Evolutionary conservation across 768 basidiomycete genomes (phyloP).

Genomic region (Boletus rubescentipes): DNA sequence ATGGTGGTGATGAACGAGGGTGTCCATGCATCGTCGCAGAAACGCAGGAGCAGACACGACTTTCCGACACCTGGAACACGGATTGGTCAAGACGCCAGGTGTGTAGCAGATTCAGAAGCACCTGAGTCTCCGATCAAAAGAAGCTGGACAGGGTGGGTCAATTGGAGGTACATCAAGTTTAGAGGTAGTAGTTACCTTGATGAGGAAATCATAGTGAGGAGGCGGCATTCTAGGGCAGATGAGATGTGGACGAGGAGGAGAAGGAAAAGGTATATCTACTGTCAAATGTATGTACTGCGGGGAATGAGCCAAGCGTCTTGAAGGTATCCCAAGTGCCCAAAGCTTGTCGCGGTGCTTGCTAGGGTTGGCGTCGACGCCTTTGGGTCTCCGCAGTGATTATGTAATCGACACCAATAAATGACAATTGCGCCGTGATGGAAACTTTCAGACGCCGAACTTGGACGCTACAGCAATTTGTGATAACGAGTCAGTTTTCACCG

Average conservation of each 20-base stretch:
- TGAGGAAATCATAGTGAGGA: slow-evolving; percentile 96
- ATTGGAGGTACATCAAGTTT: slow-evolving; percentile 2
- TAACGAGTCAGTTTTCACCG: neutral
- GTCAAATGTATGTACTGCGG: neutral
- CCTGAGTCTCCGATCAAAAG: slow-evolving; percentile 97
- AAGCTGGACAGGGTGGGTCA: slow-evolving; percentile 49
- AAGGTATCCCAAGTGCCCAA: neutral
- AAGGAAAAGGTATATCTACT: neutral
- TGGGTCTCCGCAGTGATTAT: slow-evolving; percentile 24
- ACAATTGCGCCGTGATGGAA: neutral
- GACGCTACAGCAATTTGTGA: neutral
- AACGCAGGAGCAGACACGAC: slow-evolving; percentile 91
- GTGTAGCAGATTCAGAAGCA: slow-evolving; percentile 26
- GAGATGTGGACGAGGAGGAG: neutral
- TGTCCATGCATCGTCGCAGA: slow-evolving; percentile 99
- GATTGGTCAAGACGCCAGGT: slow-evolving; percentile 8
- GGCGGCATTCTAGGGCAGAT: slow-evolving; percentile 60
- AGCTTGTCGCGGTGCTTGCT: neutral
- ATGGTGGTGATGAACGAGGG: slow-evolving; percentile 99
- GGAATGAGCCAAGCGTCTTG: neutral
- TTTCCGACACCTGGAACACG: slow-evolving; percentile 79
- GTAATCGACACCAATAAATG: slow-evolving; percentile 1
- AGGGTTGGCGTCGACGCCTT: neutral
- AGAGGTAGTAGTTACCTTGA: slow-evolving; percentile 59
- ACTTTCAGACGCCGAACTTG: neutral